phyloP scores from a whole-genome alignment of 495 filamentous ascomycete genomes.

The Penicillium angulare region DNA sequence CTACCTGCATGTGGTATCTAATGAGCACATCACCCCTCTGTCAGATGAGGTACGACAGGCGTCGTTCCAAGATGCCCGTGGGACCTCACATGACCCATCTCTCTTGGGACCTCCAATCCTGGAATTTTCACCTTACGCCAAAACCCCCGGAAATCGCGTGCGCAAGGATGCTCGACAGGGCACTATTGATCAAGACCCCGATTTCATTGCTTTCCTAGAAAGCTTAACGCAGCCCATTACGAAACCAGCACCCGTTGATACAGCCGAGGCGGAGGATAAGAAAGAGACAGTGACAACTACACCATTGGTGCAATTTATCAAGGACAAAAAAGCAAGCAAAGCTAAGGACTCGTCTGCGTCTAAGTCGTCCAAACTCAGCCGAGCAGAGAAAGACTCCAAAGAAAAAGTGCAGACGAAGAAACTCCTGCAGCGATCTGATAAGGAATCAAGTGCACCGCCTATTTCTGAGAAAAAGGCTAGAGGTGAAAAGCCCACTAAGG shows the following conservation, averaged over 20 bases:
- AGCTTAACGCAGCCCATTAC: constrained; percentile 74
- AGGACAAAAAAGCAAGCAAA: constrained; percentile 87
- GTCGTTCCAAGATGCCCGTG: constrained; percentile 72
- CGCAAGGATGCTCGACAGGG: constrained; percentile 84
- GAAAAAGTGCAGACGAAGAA: constrained; percentile 57
- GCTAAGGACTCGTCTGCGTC: constrained; percentile 62
- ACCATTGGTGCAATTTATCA: constrained; percentile 84
- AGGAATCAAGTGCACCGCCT: constrained; percentile 35
- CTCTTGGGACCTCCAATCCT: constrained; percentile 72
- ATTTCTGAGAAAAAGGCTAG: constrained; percentile 50
- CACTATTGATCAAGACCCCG: constrained; percentile 91
- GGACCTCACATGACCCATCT: constrained; percentile 62
- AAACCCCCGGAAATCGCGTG: constrained; percentile 65
- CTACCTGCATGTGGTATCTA: constrained; percentile 70
- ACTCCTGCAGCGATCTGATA: constrained; percentile 41
- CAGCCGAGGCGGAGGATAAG: constrained; percentile 50
- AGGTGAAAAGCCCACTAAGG: constrained; percentile 63
- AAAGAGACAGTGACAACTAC: constrained; percentile 73
- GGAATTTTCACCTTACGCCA: constrained; percentile 80
- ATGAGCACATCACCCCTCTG: constrained; percentile 57
- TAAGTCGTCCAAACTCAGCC: constrained; percentile 57
- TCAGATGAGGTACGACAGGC: constrained; percentile 62
- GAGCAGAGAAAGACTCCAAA: constrained; percentile 58
- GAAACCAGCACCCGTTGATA: constrained; percentile 51
- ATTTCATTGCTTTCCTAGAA: constrained; percentile 92